Base-by-base conservation (phyloP, 2,329 filamentous ascomycete genomes). In the Hypoxylon rubiginosum region DNA sequence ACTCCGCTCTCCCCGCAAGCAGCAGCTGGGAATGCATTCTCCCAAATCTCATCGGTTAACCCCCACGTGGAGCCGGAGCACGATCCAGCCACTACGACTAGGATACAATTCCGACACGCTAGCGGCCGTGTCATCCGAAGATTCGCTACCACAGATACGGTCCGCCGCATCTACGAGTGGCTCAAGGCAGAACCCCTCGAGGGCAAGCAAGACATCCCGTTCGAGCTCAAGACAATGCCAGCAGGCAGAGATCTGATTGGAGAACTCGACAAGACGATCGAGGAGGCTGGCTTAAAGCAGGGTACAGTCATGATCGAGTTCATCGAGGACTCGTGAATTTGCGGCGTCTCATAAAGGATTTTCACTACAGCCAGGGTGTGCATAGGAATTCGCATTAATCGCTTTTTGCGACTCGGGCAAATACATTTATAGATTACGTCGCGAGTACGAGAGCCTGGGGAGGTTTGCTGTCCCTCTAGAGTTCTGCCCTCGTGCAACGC, bases 291-390 rank as follows among this genome's bases (percentile, higher is more conserved):
- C 0, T 80, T 99, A 73, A 97, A 96, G 83, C 95, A 97, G 75
- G 94, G 92, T 3, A 97, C 94, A 0, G 91, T 99, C 7, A 97
- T 97, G 93, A 91, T 99, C 71, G 96, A 97, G 79, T 97, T 94
- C 75, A 80, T 92, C 62, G 90, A 92, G 78, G 84, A 87, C 10
- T 82, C 51, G 13, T 64, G 50, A 49, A 11, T 11, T 9, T 26
- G 11, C 39, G 7, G 34, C 7, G 39, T 5, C 52, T n/a, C n/a
- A 30, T 13, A 45, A 41, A 53, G 19, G 32, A 30, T 15, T 51
- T 43, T 30, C 39, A 13, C 4, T 3, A 56, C n/a, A 24, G 43
- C 24, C 39, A 28, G 45, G 49, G 41, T 11, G 15, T 43, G 39
- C 39, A 30, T 15, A 28, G 28, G 57, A 46, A 56, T 46, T 39